Evolutionary conservation across 495 filamentous ascomycete species (phyloP).

Genomic region (Xylaria cubensis): DNA sequence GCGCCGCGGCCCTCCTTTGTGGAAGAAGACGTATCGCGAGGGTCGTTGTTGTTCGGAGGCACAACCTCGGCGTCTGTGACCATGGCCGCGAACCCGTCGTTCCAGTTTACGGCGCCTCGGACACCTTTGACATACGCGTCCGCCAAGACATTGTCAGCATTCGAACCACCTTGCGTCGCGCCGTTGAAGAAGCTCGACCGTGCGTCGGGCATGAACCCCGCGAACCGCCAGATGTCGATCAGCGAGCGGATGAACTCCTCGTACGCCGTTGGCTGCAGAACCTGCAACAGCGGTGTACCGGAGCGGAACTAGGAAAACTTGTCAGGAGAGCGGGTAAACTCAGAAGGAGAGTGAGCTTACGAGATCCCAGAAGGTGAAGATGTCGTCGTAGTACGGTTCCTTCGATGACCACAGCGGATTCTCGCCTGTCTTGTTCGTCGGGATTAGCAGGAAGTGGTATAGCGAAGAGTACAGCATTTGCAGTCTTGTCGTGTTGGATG

Average conservation of each 20-base stretch:
- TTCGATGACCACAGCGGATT: slow-evolving; percentile 69
- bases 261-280: slow-evolving; percentile 68
- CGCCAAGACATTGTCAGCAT: slow-evolving; percentile 75
- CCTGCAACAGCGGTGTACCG: slow-evolving; percentile 66
- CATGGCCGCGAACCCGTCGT: slow-evolving; percentile 73
- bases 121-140: slow-evolving; percentile 80
- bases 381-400: slow-evolving; percentile 71
- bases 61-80: slow-evolving; percentile 70
- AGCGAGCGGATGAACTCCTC: slow-evolving; percentile 71
- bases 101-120: slow-evolving; percentile 67
- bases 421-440: slow-evolving; percentile 74
- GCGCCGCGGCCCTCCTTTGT: slow-evolving; percentile 76
- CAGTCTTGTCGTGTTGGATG: slow-evolving; percentile 58
- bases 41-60: slow-evolving; percentile 66
- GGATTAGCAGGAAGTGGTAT: slow-evolving; percentile 73
- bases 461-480: slow-evolving; percentile 69
- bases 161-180: slow-evolving; percentile 72
- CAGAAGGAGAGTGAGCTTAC: slow-evolving; percentile 26
- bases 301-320: slow-evolving; percentile 61
- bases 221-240: slow-evolving; percentile 73
- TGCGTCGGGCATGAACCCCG: slow-evolving; percentile 69
- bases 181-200: slow-evolving; percentile 77
- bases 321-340: not conserved
- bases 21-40: slow-evolving; percentile 64
- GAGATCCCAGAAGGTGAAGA: slow-evolving; percentile 64